Percentiles rank a stretch among this genome's conserved stretches.
These are phyloP conservation scores for Sophora flavescens DNA, from an alignment of 306 rosid species.

Conservation along the genomic window DNA sequence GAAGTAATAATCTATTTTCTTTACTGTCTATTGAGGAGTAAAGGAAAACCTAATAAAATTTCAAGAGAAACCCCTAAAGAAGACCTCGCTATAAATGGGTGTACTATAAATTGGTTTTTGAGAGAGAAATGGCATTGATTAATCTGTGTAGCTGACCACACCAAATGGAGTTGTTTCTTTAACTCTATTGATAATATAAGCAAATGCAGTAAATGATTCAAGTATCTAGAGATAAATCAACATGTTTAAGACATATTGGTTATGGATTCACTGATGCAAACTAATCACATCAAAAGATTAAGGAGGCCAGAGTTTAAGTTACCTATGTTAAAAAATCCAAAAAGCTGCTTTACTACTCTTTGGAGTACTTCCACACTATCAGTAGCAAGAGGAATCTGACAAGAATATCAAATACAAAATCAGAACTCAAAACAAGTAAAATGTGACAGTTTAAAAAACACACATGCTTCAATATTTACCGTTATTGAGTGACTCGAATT, in stretches of 20 bases:
- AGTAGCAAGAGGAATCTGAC: constrained; percentile 87
- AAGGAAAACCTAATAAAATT: not conserved
- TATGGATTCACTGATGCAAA: constrained; percentile 29
- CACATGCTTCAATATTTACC: constrained; percentile 56
- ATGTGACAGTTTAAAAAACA: constrained; percentile 16
- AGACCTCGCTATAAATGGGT: not conserved
- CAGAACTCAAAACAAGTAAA: constrained; percentile 40
- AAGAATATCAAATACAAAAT: constrained; percentile 43
- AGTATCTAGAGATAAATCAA: constrained; percentile 22
- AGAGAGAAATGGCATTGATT: not conserved
- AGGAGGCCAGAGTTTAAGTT: constrained; percentile 38
- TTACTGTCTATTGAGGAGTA: not conserved
- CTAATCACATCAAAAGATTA: constrained; percentile 12
- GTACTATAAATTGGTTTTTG: constrained; percentile 1
- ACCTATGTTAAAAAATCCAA: constrained; percentile 82
- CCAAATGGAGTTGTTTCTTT: constrained; percentile 19
- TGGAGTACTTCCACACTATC: constrained; percentile 86
- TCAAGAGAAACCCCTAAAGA: not conserved
- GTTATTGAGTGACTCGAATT: constrained; percentile 90
- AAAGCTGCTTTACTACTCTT: constrained; percentile 76
- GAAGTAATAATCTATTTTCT: not conserved
- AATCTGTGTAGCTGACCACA: not conserved
- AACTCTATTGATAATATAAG: constrained; percentile 18
- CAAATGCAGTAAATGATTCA: constrained; percentile 34
- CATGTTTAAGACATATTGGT: not conserved